Evolutionary conservation across 2,329 filamentous ascomycete species (phyloP).

Genomic region (Hymenoscyphus salicellus): DNA sequence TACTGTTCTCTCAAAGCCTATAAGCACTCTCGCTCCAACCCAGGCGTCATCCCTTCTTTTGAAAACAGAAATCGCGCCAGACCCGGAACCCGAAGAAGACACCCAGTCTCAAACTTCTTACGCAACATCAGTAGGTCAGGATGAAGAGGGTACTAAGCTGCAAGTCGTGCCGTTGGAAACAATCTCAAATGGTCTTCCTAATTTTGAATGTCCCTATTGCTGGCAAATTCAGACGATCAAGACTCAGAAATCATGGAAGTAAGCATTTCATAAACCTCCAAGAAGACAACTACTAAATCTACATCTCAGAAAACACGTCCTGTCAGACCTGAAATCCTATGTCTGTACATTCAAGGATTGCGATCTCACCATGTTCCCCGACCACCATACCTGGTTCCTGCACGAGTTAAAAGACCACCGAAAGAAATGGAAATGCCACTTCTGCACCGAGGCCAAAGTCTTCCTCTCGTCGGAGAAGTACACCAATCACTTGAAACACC

Average conservation of each 20-base stretch:
- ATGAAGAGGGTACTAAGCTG: constrained; percentile 5
- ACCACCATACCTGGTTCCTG: constrained; percentile 31
- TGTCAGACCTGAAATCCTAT: constrained; percentile 34
- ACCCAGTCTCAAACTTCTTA: constrained; percentile 17
- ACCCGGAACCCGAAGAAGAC: constrained; percentile 11
- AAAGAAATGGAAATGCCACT: constrained; percentile 25
- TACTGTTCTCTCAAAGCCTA: constrained; percentile 10
- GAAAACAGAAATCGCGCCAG: background rate
- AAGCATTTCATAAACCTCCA: background rate
- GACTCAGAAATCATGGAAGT: constrained; percentile 27
- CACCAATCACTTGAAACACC: constrained; percentile 11
- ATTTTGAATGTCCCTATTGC: constrained; percentile 22
- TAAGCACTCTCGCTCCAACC: constrained; percentile 13
- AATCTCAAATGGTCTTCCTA: constrained; percentile 9
- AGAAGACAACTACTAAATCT: background rate
- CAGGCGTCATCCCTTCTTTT: constrained; percentile 8
- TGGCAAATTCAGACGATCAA: constrained; percentile 20
- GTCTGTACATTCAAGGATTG: constrained; percentile 35
- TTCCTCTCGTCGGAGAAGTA: constrained; percentile 9
- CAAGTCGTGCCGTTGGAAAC: constrained; percentile 15
- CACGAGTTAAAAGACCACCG: constrained; percentile 33
- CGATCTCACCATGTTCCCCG: constrained; percentile 29
- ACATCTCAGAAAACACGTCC: constrained; percentile 29
- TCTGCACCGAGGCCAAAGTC: constrained; percentile 19
- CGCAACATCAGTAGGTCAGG: constrained; percentile 14